These are phyloP conservation scores for Quillaja saponaria DNA, from an alignment of 306 rosid genomes.

Conservation along the genomic window DNA sequence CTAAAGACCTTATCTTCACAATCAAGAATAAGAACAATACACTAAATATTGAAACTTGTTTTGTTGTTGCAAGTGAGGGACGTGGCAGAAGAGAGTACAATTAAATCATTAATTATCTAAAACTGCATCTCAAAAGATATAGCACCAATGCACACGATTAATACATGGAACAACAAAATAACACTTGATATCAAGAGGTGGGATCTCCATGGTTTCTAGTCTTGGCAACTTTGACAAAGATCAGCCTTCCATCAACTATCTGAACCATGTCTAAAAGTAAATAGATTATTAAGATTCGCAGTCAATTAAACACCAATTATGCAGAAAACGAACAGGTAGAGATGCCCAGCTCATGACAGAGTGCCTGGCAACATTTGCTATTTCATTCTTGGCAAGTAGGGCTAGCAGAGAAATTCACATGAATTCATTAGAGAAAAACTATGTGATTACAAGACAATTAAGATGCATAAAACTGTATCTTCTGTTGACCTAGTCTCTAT, in stretches of 20 bases:
- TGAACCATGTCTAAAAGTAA: slow-evolving; percentile 34
- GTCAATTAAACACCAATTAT: slow-evolving; percentile 9
- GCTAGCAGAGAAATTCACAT: neutral
- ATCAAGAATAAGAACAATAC: too few species aligned
- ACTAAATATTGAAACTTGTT: too few species aligned
- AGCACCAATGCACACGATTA: too few species aligned
- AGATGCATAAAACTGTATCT: neutral
- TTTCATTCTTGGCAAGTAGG: neutral
- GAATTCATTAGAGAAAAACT: neutral
- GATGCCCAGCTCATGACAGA: neutral
- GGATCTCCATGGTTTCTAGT: slow-evolving; percentile 3
- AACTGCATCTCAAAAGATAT: too few species aligned
- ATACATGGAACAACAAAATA: neutral
- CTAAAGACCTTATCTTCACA: too few species aligned
- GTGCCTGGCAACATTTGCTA: neutral
- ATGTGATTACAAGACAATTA: neutral
- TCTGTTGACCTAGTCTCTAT: neutral
- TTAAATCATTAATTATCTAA: neutral
- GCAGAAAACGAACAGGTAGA: slow-evolving; percentile 5
- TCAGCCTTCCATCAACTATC: slow-evolving; percentile 69
- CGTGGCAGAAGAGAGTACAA: too few species aligned
- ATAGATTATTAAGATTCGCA: neutral
- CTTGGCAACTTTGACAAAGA: slow-evolving; percentile 70
- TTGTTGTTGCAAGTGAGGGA: too few species aligned
- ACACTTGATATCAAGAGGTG: slow-evolving; percentile 19